These are phyloP conservation scores for Chaetomium strumarium DNA, from an alignment of 2,329 filamentous ascomycete genomes.

Conservation along the genomic window DNA sequence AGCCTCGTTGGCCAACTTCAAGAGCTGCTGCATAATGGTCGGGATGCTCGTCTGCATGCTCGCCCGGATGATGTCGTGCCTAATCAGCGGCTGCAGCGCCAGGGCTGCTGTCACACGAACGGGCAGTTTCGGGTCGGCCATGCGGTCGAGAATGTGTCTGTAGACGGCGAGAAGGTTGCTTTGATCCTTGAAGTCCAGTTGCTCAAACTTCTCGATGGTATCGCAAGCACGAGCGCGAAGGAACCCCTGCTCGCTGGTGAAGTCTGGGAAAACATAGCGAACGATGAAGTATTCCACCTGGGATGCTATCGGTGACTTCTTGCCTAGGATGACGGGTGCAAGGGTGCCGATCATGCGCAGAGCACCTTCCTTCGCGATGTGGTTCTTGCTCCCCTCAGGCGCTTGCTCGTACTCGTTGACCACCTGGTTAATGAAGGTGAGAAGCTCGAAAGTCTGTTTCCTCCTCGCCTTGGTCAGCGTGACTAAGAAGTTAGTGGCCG, in stretches of 20 bases:
- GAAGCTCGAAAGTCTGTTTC: constrained; percentile 91
- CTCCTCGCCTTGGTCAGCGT: constrained; percentile 89
- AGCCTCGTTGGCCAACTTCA: constrained; percentile 95
- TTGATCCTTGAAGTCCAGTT: constrained; percentile 92
- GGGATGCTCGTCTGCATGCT: constrained; percentile 98
- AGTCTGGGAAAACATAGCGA: constrained; percentile 96
- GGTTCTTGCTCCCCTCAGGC: constrained; percentile 83
- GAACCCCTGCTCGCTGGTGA: constrained; percentile 86
- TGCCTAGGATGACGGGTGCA: constrained; percentile 87
- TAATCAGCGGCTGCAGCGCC: constrained; percentile 88
- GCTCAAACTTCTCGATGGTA: constrained; percentile 95
- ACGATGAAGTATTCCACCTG: constrained; percentile 99
- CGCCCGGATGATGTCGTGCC: constrained; percentile 86
- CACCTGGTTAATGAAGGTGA: constrained; percentile 90
- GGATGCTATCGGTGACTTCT: constrained; percentile 96
- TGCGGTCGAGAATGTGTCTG: constrained; percentile 91
- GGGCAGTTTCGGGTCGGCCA: constrained; percentile 89
- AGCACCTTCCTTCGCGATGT: constrained; percentile 92
- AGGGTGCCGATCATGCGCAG: constrained; percentile 95
- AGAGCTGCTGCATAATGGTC: constrained; percentile 97
- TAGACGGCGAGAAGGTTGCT: constrained; percentile 96
- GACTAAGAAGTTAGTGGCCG: constrained; percentile 93
- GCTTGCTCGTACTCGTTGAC: constrained; percentile 88
- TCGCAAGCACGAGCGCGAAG: constrained; percentile 92
- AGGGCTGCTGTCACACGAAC: constrained; percentile 92